Base-by-base conservation (phyloP, 345 rosid genomes). In the Angophora floribunda region DNA sequence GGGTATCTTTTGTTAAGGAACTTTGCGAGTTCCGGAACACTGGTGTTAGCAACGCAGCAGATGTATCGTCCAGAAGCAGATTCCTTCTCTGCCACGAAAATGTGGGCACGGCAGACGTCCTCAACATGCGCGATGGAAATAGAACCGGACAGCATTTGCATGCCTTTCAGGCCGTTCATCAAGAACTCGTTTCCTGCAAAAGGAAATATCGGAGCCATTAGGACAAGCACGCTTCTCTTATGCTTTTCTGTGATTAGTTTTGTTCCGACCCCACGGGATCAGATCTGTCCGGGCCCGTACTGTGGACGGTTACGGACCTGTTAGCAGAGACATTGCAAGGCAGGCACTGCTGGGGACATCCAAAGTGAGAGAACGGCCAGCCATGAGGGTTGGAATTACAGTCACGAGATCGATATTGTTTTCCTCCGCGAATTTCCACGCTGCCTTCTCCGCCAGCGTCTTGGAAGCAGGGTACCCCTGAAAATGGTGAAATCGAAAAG, bases 71-170 rank as follows among this genome's bases (percentile, higher is more conserved):
- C 99, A 6, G 95, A 95, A 87, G 97, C 95, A 24, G 98, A 92
- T 92, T 93, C 95, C 91, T 95, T 96, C 92, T 97, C 96, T 1
- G 97, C 98, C 85, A 97, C 78, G 87, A 96, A 98, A 49, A 95
- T 30, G 91, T 98, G 99, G 10, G 99, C 98, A 1, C 94, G 94
- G 87, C 97, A 96, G 26, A 94, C 94, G 59, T 97, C 99, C 85
- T 93, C 95, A 22, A 97, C 99, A 65, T 98, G 99, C 13, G 94
- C 41, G 10, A 96, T 88, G 53, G 98, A 95, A 91, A 97, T 91
- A 3, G 98, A 97, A 36, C 99, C 99, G 22, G 98, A 96, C 89
- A 94, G 89, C 95, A 94, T 94, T 88, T 97, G 98, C 99, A 97
- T 96, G 2, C 96, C 99, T 85, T 95, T 96, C 91, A 97, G 82